Evolutionary conservation across 2,329 filamentous ascomycete genomes (phyloP).

Genomic region (Diaporthe aspalathi): DNA sequence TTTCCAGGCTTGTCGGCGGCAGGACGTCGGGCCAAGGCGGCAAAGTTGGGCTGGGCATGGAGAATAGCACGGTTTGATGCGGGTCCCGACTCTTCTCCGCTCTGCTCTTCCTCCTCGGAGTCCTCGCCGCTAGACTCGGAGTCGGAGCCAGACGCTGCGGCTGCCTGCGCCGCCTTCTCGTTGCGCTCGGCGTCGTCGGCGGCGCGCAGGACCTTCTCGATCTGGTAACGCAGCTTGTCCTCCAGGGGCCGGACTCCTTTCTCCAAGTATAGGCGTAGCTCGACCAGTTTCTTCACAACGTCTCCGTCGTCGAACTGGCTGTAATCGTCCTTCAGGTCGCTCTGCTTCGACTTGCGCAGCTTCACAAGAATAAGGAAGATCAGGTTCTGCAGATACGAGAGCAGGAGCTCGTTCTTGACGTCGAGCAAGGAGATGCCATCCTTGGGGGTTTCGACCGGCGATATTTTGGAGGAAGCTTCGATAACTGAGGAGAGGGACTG

Average conservation of each 20-base stretch:
- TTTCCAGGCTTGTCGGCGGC: conserved; percentile 46
- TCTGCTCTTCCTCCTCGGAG: conserved; percentile 49
- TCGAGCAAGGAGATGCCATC: conserved; percentile 95
- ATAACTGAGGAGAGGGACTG: conserved; percentile 72
- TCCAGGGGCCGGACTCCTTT: conserved; percentile 92
- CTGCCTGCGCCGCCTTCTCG: conserved; percentile 51
- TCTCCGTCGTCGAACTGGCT: conserved; percentile 64
- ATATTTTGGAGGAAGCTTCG: conserved; percentile 72
- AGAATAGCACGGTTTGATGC: conserved; percentile 43
- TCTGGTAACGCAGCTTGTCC: conserved; percentile 90
- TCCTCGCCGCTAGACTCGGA: conserved; percentile 49
- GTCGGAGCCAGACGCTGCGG: conserved; percentile 49
- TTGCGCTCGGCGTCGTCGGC: conserved; percentile 77
- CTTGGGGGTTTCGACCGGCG: conserved; percentile 76
- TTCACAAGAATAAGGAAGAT: conserved; percentile 89
- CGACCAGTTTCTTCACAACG: conserved; percentile 87
- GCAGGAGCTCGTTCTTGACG: conserved; percentile 95
- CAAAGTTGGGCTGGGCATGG: conserved; percentile 51
- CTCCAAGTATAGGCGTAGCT: conserved; percentile 91
- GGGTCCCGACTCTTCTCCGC: conserved; percentile 46
- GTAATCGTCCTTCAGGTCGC: conserved; percentile 46
- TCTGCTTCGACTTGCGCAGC: conserved; percentile 67
- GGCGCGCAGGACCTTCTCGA: conserved; percentile 91
- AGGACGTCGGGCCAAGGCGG: conserved; percentile 51
- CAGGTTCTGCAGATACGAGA: conserved; percentile 95